phyloP scores from a whole-genome alignment of 441 rosid species.

The Gossypium armourianum region DNA sequence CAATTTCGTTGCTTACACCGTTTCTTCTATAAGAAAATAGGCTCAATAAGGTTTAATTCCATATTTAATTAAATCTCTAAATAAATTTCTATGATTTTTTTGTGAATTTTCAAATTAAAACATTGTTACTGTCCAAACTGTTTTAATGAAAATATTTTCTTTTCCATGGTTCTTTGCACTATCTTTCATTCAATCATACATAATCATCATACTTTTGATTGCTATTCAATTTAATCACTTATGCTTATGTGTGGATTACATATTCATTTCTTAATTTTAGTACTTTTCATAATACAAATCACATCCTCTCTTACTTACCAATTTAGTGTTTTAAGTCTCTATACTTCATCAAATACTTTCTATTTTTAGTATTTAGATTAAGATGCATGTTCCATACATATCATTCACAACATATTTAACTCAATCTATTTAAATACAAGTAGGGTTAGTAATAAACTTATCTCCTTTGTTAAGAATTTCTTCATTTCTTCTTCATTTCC shows the following conservation, averaged over 20 bases:
- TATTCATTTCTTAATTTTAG: neutral
- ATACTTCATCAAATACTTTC: neutral
- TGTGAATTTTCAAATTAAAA: neutral
- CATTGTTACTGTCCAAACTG: neutral
- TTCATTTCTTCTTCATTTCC: too few species aligned
- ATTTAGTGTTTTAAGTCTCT: neutral
- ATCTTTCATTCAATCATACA: neutral
- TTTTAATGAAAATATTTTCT: neutral
- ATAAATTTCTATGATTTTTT: too few species aligned
- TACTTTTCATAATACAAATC: neutral
- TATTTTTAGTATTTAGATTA: neutral
- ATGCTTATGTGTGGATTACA: neutral
- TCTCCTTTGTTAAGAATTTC: neutral
- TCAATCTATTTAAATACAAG: neutral
- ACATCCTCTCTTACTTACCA: neutral
- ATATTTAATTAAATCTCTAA: too few species aligned
- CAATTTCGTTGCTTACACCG: neutral
- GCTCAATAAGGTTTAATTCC: neutral
- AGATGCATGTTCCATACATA: neutral
- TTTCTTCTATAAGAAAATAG: too few species aligned
- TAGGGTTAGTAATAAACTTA: neutral
- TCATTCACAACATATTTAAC: neutral
- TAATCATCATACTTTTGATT: neutral
- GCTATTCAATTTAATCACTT: neutral
- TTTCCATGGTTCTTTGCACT: neutral